Base-by-base conservation (phyloP, 768 basidiomycete species). In the Gloeophyllum trabeum region DNA sequence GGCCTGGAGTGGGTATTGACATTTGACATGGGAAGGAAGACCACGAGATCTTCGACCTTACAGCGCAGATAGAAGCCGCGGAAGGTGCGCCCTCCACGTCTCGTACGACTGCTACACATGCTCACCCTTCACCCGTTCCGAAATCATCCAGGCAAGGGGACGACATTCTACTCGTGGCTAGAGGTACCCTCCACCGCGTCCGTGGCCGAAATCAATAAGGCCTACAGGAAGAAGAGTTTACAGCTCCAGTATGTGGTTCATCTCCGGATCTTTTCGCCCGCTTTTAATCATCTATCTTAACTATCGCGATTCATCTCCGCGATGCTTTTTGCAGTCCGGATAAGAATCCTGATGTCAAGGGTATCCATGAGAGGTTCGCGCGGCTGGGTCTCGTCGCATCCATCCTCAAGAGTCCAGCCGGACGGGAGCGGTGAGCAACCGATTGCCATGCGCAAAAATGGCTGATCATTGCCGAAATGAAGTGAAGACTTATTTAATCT, bases 81-180 rank as follows among this genome's bases (percentile, higher is more conserved):
- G 93, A 96, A 67, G 91, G 91, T 69, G 40, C 40, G 64, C 55
- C 35, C 24, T 21, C n/a, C n/a, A n/a, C n/a, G n/a, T n/a, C 28
- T 24, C 30, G n/a, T 21, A 23, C 21, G 23, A 28, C 37, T 6
- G 35, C n/a, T n/a, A n/a, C n/a, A n/a, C n/a, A n/a, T n/a, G n/a
- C n/a, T n/a, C n/a, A n/a, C n/a, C n/a, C n/a, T n/a, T n/a, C n/a
- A n/a, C n/a, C n/a, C n/a, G n/a, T n/a, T n/a, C n/a, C n/a, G n/a
- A n/a, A n/a, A n/a, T 39, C 21, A 21, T 40, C 12, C 51, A 80
- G 81, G 82, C 46, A 92, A 85, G 56, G 89, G 83, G 24, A 89
- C 84, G n/a, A 87, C 80, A 0, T 99, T 98, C 65, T 99, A 99
- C 65, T 88, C 89, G 7, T 94, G 85, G 80, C 66, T 99, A 35